These are phyloP conservation scores for Ustilago nuda DNA, from an alignment of 1,284 basidiomycete genomes.

Conservation along the genomic window DNA sequence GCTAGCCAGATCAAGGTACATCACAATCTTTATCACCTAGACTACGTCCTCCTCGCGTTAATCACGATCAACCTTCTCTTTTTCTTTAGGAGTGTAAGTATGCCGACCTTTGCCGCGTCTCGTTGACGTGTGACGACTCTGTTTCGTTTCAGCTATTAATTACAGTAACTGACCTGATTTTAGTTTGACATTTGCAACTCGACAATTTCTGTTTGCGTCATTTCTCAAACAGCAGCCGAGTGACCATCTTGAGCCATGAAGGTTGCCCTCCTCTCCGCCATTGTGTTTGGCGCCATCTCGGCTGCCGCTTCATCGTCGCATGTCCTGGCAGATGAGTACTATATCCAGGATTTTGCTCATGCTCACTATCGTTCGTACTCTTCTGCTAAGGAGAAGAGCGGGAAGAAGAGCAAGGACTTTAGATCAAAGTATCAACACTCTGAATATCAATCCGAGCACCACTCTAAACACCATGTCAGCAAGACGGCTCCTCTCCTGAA, in stretches of 20 bases:
- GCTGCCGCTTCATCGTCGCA: slow-evolving; percentile 36
- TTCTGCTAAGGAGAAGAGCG: background rate
- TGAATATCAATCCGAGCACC: background rate
- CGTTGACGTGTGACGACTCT: background rate
- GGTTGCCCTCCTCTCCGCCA: slow-evolving; percentile 28
- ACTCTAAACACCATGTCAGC: background rate
- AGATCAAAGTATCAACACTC: slow-evolving; percentile 1
- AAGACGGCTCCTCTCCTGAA: slow-evolving; percentile 5
- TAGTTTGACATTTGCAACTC: too few species aligned
- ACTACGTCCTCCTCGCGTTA: background rate
- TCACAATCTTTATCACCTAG: slow-evolving; percentile 23
- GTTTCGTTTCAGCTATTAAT: too few species aligned
- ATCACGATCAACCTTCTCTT: background rate
- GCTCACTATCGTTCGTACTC: background rate
- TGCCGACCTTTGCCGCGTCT: background rate
- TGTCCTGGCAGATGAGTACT: slow-evolving; percentile 12
- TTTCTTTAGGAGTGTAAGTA: background rate
- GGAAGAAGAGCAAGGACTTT: background rate
- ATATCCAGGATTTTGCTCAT: slow-evolving; percentile 3
- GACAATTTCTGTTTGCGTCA: background rate
- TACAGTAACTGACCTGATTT: too few species aligned
- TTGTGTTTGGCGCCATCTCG: slow-evolving; percentile 48
- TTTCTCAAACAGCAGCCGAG: background rate
- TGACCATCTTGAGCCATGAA: slow-evolving; percentile 22
- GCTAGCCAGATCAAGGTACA: slow-evolving; percentile 23